Evolutionary conservation across 768 basidiomycete species (phyloP).

Genomic region (Phanerodontia chrysosporium): DNA sequence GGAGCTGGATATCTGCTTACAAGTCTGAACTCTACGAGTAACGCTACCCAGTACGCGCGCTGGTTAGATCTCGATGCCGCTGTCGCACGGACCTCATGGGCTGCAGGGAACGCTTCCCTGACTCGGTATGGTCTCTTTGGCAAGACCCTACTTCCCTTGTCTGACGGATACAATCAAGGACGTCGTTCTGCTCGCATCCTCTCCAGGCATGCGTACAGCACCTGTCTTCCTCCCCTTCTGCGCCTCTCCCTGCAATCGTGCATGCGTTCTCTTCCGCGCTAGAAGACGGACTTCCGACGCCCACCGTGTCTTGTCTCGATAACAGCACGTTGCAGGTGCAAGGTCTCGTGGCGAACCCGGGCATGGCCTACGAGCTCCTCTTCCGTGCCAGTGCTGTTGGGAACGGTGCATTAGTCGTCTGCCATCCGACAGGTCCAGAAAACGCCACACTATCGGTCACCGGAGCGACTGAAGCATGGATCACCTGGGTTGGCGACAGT

Average conservation of each 20-base stretch:
- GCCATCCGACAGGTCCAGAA: constrained; percentile 22
- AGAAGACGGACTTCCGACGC: constrained; percentile 43
- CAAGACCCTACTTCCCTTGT: neutral
- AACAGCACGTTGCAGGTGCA: constrained; percentile 50
- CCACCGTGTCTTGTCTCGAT: constrained; percentile 59
- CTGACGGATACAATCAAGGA: constrained; percentile 23
- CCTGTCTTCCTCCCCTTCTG: constrained; percentile 30
- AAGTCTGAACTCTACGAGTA: constrained; percentile 33
- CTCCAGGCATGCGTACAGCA: constrained; percentile 59
- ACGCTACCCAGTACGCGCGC: constrained; percentile 43
- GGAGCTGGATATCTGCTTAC: constrained; percentile 60
- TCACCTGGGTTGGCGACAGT: constrained; percentile 74
- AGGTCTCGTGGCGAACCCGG: constrained; percentile 43
- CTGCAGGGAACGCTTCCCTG: constrained; percentile 42
- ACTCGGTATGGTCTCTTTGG: constrained; percentile 37
- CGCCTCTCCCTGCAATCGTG: constrained; percentile 37
- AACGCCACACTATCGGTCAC: constrained; percentile 43
- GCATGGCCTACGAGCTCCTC: constrained; percentile 73
- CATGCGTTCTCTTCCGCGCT: constrained; percentile 43
- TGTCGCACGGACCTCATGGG: constrained; percentile 56
- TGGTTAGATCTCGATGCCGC: constrained; percentile 71
- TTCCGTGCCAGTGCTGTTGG: constrained; percentile 38
- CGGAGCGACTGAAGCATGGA: constrained; percentile 50
- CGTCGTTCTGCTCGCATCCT: constrained; percentile 68
- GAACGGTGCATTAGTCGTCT: constrained; percentile 24